Evolutionary conservation across 1,284 basidiomycete genomes (phyloP), one percentile per base, ranked within the genome.

Genomic region (Puccinia hordei): DNA sequence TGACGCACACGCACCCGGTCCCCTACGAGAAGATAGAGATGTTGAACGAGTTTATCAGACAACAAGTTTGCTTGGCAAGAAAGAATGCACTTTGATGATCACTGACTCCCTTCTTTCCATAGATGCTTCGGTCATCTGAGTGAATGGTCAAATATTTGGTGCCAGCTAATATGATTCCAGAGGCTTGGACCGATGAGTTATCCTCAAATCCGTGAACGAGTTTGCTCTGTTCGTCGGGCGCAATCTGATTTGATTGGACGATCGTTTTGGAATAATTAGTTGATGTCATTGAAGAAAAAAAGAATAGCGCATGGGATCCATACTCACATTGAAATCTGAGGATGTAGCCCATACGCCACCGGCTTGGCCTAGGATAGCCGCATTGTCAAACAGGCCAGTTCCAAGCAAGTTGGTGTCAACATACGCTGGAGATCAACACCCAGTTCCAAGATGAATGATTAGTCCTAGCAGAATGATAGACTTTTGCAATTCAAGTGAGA

Each of bases 311-410:
- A 41, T 51, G 49, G 57, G 75, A n/a, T n/a, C n/a, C n/a, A 6
- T 51, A 86, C 91, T 86, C 85, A 96, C 94, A 44, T 85, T 89
- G 87, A 92, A 95, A n/a, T 90, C 92, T 12, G 89, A 17, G 19
- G 90, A 90, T 8, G 89, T 84, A 27, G 94, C 95, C 95, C 95
- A 98, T 35, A 95, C 89, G 81, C 95, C 94, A 72, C 94, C 94
- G 83, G 90, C 87, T 82, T 89, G 89, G 57, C 94, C 95, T 75
- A 98, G 82, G 86, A 98, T 97, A 61, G 94, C 94, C 57, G 93
- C 94, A 84, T 90, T 89, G 57, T 87, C 81, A 85, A 97, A 88
- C 87, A 90, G 93, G 83, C 90, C 91, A 81, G 88, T 92, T 41
- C 90, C 92, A 82, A 96, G 86, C 82, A 98, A 90, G 86, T 95